These are phyloP conservation scores for Mycena rebaudengoi DNA, from an alignment of 768 basidiomycete genomes.

Conservation along the genomic window DNA sequence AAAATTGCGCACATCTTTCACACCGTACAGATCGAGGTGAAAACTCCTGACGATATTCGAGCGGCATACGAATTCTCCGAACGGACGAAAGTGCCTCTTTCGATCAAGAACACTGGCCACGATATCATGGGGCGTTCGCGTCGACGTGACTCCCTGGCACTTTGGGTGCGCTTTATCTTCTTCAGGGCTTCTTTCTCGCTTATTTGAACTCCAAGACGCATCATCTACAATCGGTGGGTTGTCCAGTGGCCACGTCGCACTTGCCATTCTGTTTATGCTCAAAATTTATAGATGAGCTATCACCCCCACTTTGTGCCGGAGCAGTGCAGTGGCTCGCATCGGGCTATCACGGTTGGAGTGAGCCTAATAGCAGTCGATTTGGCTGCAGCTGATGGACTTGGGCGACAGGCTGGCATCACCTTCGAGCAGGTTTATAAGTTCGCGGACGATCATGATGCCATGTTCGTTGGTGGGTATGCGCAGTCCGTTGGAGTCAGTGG, in stretches of 20 bases:
- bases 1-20: neutral
- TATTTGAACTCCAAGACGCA: constrained; percentile 11
- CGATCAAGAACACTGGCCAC: constrained; percentile 40
- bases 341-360: constrained; percentile 19
- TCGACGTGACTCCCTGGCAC: constrained; percentile 27
- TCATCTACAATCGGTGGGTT: constrained; percentile 16
- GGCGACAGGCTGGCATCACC: constrained; percentile 16
- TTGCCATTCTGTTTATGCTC: neutral
- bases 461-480: constrained; percentile 24
- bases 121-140: constrained; percentile 36
- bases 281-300: neutral
- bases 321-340: neutral
- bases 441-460: constrained; percentile 27
- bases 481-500: constrained; percentile 42
- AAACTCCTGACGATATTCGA: constrained; percentile 26
- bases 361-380: neutral
- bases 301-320: constrained; percentile 7
- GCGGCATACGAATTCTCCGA: constrained; percentile 32
- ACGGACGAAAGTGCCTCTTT: constrained; percentile 26
- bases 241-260: neutral
- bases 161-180: constrained; percentile 29
- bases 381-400: neutral
- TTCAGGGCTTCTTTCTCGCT: neutral
- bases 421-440: constrained; percentile 25
- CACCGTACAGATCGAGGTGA: constrained; percentile 32